Percentiles rank a stretch among this genome's conserved stretches.
These are phyloP conservation scores for Pseudonitzschia pungens DNA, from an alignment of 108 stramenopile genomes.

Conservation along the genomic window DNA sequence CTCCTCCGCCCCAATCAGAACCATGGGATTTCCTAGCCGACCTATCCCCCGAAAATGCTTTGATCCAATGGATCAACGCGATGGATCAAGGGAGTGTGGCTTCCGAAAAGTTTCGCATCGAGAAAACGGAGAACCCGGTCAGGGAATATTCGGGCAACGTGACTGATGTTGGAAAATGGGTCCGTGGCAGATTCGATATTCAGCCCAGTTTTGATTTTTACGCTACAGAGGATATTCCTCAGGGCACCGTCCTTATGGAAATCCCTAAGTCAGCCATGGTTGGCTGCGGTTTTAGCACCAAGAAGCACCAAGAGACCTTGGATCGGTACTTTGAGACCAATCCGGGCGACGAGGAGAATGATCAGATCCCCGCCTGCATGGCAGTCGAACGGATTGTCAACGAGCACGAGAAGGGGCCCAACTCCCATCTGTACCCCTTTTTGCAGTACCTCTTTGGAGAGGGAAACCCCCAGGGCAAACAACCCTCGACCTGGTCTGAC, in stretches of 20 bases:
- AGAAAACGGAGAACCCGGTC: neutral
- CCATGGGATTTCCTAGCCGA: neutral
- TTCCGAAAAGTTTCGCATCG: constrained; percentile 5
- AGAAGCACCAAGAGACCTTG: neutral
- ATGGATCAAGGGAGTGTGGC: neutral
- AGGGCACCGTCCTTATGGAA: neutral
- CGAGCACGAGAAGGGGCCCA: neutral
- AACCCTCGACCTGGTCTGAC: constrained; percentile 6
- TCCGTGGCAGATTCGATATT: neutral
- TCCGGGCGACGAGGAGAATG: neutral
- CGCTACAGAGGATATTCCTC: neutral
- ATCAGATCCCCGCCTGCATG: neutral
- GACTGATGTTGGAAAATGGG: neutral
- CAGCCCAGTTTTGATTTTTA: neutral
- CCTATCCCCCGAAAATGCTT: neutral
- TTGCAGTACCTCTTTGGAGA: neutral
- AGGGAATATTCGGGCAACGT: neutral
- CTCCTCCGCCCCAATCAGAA: too few species aligned
- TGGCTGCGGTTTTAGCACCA: neutral
- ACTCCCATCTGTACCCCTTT: neutral
- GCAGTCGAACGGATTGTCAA: neutral
- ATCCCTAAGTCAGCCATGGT: neutral
- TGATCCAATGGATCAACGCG: neutral
- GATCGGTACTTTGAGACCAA: neutral
- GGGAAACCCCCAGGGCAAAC: neutral